Evolutionary conservation across 2,329 filamentous ascomycete genomes (phyloP), one percentile per base, ranked within the genome.

Genomic region (Cercospora citrullina): DNA sequence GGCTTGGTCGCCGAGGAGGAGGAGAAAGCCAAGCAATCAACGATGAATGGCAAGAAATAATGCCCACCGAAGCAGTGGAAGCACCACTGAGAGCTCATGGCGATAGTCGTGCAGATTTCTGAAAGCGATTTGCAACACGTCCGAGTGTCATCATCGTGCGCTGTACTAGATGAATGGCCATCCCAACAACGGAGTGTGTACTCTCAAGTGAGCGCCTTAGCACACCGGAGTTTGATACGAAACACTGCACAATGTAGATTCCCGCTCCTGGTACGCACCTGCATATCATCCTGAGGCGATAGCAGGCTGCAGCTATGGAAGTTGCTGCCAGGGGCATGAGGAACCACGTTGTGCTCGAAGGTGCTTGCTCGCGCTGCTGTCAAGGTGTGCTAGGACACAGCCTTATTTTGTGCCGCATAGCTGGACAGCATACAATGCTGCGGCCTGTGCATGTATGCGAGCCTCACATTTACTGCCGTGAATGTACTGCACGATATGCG

Each of bases 1-100:
- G 85, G 85, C 5, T 80, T 97, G 26, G 67, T 75, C 16, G 75
- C 73, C 14, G 75, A 77, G 53, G 74, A 74, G 18, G 75, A 77
- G 60, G 69, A 70, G 21, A 73, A 74, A 51, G 63, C 39, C 14
- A 74, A 72, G 51, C 57, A 61, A 33, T 42, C 16, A 26, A 45
- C 28, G 21, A 45, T 16, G n/a, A 57, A 55, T 8, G 30, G 62
- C 16, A 64, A 64, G 36, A 64, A 59, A 45, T 64, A 33, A 59
- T 33, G 30, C 28, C 18, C n/a, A 16, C 28, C 16, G 28, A 28
- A 1, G 48, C 18, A 16, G n/a, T n/a, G n/a, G n/a, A n/a, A n/a
- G n/a, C n/a, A n/a, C n/a, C n/a, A 53, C 9, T 21, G 48, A 28
- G 48, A 53, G 16, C 48, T 39, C 36, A 39, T 39, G 36, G 36